A percentile compares a stretch with the other conserved stretches of the same genome.
phyloP scores from a whole-genome alignment of 805 yeast species.

The Nadsonia fulvescens region DNA sequence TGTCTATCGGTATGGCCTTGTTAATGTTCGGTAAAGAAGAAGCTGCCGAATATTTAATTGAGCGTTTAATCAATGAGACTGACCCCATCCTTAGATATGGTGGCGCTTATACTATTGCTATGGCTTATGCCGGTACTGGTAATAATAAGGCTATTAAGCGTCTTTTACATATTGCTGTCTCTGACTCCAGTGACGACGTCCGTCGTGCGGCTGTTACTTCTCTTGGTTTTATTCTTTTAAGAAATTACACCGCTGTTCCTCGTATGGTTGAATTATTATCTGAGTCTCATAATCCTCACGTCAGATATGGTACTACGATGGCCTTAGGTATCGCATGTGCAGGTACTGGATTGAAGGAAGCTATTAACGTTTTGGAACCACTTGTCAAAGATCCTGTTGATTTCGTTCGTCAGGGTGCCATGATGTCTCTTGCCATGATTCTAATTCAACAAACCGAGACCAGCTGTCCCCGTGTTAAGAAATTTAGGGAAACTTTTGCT shows the following conservation, averaged over 20 bases:
- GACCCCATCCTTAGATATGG: conserved; percentile 83
- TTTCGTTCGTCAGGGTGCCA: conserved; percentile 95
- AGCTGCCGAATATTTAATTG: conserved; percentile 52
- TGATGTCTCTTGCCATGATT: conserved; percentile 81
- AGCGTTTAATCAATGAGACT: conserved; percentile 50
- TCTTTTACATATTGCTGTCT: conserved; percentile 81
- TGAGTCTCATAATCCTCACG: conserved; percentile 94
- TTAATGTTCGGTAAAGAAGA: conserved; percentile 76
- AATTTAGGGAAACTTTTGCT: conserved; percentile 55
- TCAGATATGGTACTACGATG: conserved; percentile 93
- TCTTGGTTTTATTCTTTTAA: conserved; percentile 75
- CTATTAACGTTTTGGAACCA: conserved; percentile 83
- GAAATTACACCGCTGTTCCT: conserved; percentile 87
- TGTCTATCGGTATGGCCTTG: conserved; percentile 77
- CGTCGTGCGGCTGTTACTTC: conserved; percentile 90
- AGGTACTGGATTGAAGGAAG: conserved; percentile 75
- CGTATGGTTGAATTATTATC: conserved; percentile 83
- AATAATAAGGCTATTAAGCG: conserved; percentile 73
- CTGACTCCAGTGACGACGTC: conserved; percentile 91
- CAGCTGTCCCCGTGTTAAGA: conserved; percentile 60
- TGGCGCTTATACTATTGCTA: conserved; percentile 83
- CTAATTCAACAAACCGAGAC: conserved; percentile 75
- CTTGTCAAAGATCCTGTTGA: conserved; percentile 87
- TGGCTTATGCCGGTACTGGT: conserved; percentile 95
- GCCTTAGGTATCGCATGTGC: conserved; percentile 96